phyloP scores from a whole-genome alignment of 2,329 filamentous ascomycete species.

The Sclerotinia sclerotiorum region DNA sequence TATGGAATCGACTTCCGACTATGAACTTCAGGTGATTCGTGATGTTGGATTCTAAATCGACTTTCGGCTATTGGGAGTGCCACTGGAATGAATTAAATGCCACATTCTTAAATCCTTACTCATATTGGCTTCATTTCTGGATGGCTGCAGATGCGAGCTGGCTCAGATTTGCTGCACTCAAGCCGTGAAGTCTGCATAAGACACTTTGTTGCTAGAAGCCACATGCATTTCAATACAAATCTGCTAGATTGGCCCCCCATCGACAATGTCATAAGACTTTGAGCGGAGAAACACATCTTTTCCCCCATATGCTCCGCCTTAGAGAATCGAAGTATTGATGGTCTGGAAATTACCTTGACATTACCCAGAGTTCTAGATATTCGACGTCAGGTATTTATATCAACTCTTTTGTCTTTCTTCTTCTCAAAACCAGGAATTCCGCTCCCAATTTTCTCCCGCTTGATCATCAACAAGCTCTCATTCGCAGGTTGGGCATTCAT shows the following conservation, averaged over 20 bases:
- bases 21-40: not conserved
- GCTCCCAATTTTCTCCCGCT: not conserved
- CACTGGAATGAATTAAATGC: not conserved
- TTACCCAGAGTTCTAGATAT: not conserved
- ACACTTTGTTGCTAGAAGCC: not conserved
- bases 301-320: not conserved
- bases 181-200: not conserved
- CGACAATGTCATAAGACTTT: not conserved
- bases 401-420: not conserved
- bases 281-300: not conserved
- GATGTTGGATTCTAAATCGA: not conserved
- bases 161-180: not conserved
- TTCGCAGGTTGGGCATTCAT: not conserved
- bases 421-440: not conserved
- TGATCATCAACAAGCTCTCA: not conserved
- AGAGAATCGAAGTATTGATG: not conserved
- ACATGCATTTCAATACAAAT: not conserved
- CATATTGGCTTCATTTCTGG: not conserved
- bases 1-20: not conserved
- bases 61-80: not conserved
- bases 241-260: not conserved
- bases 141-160: slow-evolving; percentile 3
- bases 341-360: not conserved
- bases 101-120: not conserved
- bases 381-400: not conserved